Conservation (phyloP, 495 filamentous ascomycete species). For the Mycothermus thermophilus region DNA sequence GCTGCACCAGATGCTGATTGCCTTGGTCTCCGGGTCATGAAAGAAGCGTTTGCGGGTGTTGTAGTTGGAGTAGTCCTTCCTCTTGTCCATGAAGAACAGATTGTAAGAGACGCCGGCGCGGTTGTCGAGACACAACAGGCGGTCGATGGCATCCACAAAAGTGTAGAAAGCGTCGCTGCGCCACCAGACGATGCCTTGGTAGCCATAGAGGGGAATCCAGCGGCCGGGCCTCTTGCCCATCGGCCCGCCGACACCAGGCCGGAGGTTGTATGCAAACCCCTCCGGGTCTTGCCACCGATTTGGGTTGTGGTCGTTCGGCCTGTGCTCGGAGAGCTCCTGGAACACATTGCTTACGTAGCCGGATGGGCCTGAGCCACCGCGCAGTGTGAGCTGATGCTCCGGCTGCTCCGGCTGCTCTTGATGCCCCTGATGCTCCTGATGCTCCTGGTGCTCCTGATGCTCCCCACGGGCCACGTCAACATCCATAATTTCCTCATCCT, state of each 20-base stretch:
- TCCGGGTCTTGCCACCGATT: background rate
- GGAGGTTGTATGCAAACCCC: background rate
- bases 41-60: background rate
- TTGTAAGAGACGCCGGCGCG: conserved; percentile 12
- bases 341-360: background rate
- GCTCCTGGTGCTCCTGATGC: no score
- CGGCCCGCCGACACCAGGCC: background rate
- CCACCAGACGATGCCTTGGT: conserved; percentile 18
- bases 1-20: background rate
- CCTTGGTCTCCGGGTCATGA: background rate
- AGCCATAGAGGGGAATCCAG: conserved; percentile 14
- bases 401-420: no score
- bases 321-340: background rate
- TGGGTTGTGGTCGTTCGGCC: background rate
- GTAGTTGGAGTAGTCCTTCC: conserved; percentile 2
- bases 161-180: conserved; percentile 6
- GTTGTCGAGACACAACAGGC: conserved; percentile 15
- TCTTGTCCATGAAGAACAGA: conserved; percentile 10
- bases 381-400: conserved; percentile 1
- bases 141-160: conserved; percentile 21
- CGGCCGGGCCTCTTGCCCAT: no score
- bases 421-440: no score
- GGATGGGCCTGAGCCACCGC: conserved; percentile 1
- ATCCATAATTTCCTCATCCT: no score
- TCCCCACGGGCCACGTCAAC: no score